Evolutionary conservation across 1,284 basidiomycete species (phyloP).

Genomic region (Cutaneotrichosporon spelunceum): DNA sequence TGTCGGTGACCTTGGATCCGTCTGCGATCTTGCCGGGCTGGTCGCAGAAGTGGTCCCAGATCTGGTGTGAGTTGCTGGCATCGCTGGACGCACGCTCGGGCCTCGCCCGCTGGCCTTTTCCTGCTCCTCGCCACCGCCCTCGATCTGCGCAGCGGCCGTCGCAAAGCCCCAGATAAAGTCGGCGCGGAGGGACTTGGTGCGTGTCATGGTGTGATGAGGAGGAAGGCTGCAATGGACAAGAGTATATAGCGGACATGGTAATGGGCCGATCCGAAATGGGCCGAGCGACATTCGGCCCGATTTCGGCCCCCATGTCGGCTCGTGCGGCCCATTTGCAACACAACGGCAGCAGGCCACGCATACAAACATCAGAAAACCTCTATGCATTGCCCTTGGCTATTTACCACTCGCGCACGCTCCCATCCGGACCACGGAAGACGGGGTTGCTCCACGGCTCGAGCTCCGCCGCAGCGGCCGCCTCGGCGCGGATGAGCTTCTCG

Average conservation of each 20-base stretch:
- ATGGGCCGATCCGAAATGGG: neutral
- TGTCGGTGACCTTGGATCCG: conserved; percentile 63
- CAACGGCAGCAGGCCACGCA: no score
- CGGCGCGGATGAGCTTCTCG: conserved; percentile 60
- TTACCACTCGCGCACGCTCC: conserved; percentile 59
- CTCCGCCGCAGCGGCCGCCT: conserved; percentile 53
- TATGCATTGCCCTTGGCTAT: neutral
- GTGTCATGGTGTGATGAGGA: neutral
- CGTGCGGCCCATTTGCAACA: no score
- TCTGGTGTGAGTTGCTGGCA: conserved; percentile 52
- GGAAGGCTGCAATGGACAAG: no score
- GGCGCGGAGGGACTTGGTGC: conserved; percentile 17
- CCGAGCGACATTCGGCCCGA: conserved; percentile 1
- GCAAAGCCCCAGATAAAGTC: conserved; percentile 72
- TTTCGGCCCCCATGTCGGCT: no score
- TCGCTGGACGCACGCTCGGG: conserved; percentile 25
- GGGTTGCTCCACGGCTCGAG: conserved; percentile 59
- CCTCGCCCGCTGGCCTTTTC: conserved; percentile 35
- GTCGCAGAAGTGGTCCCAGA: conserved; percentile 71
- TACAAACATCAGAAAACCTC: no score
- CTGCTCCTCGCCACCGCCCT: conserved; percentile 24
- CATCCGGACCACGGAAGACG: conserved; percentile 60
- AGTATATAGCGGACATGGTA: no score
- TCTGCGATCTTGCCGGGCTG: conserved; percentile 65
- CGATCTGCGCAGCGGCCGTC: conserved; percentile 57